phyloP scores from a whole-genome alignment of 768 basidiomycete species.

The Tephrocybe sp. region DNA sequence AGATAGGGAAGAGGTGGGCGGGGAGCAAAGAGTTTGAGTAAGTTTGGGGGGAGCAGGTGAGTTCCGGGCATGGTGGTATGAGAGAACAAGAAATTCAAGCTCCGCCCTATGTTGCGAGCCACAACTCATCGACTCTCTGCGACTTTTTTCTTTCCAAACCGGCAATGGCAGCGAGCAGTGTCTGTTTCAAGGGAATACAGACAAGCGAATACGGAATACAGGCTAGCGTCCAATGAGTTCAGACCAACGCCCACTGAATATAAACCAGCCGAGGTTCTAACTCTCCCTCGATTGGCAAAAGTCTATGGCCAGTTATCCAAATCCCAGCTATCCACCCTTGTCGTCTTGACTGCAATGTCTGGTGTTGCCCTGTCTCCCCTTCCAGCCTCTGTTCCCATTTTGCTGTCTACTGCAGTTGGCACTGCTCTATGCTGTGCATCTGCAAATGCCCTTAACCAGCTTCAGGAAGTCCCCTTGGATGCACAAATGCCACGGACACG shows the following conservation, averaged over 20 bases:
- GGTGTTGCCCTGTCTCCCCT: constrained; percentile 92
- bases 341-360: constrained; percentile 87
- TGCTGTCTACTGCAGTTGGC: constrained; percentile 85
- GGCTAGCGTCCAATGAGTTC: too few species aligned
- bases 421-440: constrained; percentile 90
- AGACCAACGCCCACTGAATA: constrained; percentile 26
- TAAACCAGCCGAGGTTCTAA: constrained; percentile 38
- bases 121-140: constrained; percentile 28
- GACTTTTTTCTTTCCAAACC: constrained; percentile 66
- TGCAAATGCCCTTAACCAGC: constrained; percentile 92
- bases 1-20: constrained; percentile 86
- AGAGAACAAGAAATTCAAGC: constrained; percentile 13
- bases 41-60: constrained; percentile 90
- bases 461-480: constrained; percentile 93
- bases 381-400: constrained; percentile 76
- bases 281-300: constrained; percentile 50
- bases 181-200: too few species aligned
- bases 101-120: constrained; percentile 16
- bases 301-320: constrained; percentile 85
- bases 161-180: constrained; percentile 40
- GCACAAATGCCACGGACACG: constrained; percentile 95
- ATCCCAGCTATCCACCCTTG: constrained; percentile 74
- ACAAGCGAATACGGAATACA: too few species aligned
- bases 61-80: constrained; percentile 56
- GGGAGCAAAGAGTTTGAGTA: constrained; percentile 95